Conservation (phyloP, 2,329 filamentous ascomycete species). For the Alternaria dauci region DNA sequence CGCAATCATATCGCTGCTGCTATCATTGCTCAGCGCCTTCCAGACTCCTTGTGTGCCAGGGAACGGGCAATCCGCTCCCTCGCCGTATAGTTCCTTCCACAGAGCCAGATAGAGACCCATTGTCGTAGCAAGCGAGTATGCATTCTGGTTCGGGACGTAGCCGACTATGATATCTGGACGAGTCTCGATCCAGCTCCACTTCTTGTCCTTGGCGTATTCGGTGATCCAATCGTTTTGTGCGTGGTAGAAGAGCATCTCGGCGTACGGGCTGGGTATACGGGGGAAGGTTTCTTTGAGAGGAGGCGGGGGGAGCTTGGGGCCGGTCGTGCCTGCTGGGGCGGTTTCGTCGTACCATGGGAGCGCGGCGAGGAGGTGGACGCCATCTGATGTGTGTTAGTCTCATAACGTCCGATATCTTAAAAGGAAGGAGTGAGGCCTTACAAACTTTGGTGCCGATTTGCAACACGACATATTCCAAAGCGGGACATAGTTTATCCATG, state of each 20-base stretch:
- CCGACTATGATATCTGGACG: slow-evolving; percentile 55
- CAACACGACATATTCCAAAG: slow-evolving; percentile 39
- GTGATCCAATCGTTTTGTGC: slow-evolving; percentile 52
- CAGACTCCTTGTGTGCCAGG: slow-evolving; percentile 51
- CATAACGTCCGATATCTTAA: background rate
- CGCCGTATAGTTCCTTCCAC: slow-evolving; percentile 50
- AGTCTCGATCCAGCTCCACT: slow-evolving; percentile 53
- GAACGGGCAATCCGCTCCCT: slow-evolving; percentile 49
- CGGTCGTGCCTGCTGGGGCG: slow-evolving; percentile 11
- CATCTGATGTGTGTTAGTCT: slow-evolving; percentile 35
- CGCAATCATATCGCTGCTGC: slow-evolving; percentile 52
- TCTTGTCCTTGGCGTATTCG: slow-evolving; percentile 45
- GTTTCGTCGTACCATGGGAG: slow-evolving; percentile 17
- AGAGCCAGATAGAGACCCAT: slow-evolving; percentile 52
- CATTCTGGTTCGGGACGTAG: slow-evolving; percentile 53
- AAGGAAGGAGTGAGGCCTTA: slow-evolving; percentile 12
- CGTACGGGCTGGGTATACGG: slow-evolving; percentile 37
- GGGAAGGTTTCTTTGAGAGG: slow-evolving; percentile 19
- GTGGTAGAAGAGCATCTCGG: slow-evolving; percentile 53
- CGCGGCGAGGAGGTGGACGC: slow-evolving; percentile 54
- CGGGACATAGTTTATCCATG: slow-evolving; percentile 31
- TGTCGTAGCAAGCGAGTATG: slow-evolving; percentile 48
- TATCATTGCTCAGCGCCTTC: slow-evolving; percentile 49
- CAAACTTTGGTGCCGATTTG: slow-evolving; percentile 50
- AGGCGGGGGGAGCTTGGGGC: slow-evolving; percentile 10